phyloP scores from a whole-genome alignment of 805 yeast species.

The Lachancea dasiensis region DNA sequence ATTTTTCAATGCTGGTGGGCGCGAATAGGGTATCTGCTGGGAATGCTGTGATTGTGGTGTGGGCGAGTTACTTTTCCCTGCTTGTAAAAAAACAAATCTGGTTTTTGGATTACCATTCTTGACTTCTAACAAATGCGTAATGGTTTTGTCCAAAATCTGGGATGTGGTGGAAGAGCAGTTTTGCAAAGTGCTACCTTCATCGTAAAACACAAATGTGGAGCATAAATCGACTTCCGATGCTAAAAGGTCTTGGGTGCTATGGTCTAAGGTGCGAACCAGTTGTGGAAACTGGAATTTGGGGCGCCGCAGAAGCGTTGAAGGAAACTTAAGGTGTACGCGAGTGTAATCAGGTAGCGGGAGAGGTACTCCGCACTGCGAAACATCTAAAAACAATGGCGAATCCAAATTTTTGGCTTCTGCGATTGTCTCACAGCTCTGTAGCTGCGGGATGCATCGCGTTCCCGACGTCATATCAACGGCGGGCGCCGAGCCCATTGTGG shows the following conservation, averaged over 20 bases:
- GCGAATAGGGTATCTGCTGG: constrained; percentile 1
- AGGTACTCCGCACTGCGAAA: constrained; percentile 20
- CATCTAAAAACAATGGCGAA: constrained; percentile 18
- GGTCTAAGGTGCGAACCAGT: constrained; percentile 19
- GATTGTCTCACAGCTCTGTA: constrained; percentile 1
- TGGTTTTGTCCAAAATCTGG: constrained; percentile 22
- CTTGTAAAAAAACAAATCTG: constrained; percentile 7
- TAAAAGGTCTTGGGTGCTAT: constrained; percentile 12
- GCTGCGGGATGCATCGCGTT: neutral
- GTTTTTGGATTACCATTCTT: constrained; percentile 1
- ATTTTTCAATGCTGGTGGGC: neutral
- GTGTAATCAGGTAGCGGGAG: constrained; percentile 14
- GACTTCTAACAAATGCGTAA: constrained; percentile 8
- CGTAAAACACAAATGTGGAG: constrained; percentile 23
- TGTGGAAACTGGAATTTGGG: constrained; percentile 27
- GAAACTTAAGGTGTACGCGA: constrained; percentile 27
- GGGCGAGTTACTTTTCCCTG: constrained; percentile 4
- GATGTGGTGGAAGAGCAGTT: constrained; percentile 24
- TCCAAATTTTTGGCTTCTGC: constrained; percentile 3
- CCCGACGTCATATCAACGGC: constrained; percentile 4
- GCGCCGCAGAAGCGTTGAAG: constrained; percentile 30
- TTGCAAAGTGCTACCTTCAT: constrained; percentile 19
- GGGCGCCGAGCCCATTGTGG: neutral
- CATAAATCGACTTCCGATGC: constrained; percentile 16
- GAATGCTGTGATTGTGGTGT: neutral